These are phyloP conservation scores for Podila horticola DNA, from an alignment of 192 early-diverging fungal species.

Conservation along the genomic window DNA sequence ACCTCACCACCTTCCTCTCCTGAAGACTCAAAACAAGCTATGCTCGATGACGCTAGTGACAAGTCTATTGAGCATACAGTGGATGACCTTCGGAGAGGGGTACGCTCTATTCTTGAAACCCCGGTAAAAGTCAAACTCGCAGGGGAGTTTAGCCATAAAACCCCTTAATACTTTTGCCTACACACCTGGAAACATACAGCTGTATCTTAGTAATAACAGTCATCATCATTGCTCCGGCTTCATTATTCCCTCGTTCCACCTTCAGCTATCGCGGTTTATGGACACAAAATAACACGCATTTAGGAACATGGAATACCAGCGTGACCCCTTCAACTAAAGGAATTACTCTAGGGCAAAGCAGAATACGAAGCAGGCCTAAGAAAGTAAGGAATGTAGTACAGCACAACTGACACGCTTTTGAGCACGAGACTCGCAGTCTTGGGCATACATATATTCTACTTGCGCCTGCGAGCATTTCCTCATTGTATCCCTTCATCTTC, in stretches of 20 bases:
- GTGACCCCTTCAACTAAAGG: slow-evolving; percentile 1
- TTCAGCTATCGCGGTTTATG: slow-evolving; percentile 1
- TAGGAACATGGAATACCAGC: slow-evolving; percentile 5
- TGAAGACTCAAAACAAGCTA: too few species aligned
- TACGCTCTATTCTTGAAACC: too few species aligned
- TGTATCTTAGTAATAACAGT: too few species aligned
- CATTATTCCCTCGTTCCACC: not conserved
- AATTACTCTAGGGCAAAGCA: slow-evolving; percentile 12
- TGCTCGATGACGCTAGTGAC: too few species aligned
- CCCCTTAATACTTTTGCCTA: too few species aligned
- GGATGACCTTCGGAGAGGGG: too few species aligned
- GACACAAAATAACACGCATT: slow-evolving; percentile 1
- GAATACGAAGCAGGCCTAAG: slow-evolving; percentile 9
- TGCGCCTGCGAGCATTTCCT: slow-evolving; percentile 4
- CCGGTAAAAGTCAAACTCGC: too few species aligned
- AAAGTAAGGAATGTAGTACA: slow-evolving; percentile 1
- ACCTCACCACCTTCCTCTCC: too few species aligned
- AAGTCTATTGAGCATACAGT: too few species aligned
- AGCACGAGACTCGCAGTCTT: slow-evolving; percentile 8
- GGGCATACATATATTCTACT: slow-evolving; percentile 6
- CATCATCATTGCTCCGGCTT: too few species aligned
- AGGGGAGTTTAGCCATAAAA: too few species aligned
- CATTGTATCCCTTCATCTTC: slow-evolving; percentile 6
- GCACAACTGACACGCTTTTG: slow-evolving; percentile 12
- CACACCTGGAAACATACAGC: too few species aligned